These are phyloP conservation scores for Xylariaceae sp. DNA, from an alignment of 2,329 filamentous ascomycete species.

Conservation along the genomic window DNA sequence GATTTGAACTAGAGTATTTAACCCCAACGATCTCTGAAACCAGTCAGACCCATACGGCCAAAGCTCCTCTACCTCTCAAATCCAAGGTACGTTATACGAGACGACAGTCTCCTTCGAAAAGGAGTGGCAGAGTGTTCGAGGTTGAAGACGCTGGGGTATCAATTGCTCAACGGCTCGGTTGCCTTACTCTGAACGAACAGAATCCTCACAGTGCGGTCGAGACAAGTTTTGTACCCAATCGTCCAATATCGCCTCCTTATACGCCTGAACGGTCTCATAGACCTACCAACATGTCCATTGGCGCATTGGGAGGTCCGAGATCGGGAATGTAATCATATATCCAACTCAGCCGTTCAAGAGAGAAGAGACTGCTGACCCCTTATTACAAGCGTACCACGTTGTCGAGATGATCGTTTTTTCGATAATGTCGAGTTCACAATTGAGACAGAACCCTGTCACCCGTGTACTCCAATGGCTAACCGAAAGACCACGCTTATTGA, in stretches of 20 bases:
- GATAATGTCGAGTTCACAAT: slow-evolving; percentile 28
- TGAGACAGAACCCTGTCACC: slow-evolving; percentile 9
- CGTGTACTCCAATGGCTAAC: slow-evolving; percentile 19
- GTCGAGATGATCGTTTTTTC: slow-evolving; percentile 19
- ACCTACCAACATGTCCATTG: background rate
- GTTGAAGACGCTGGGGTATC: background rate
- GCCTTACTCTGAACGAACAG: background rate
- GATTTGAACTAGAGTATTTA: slow-evolving; percentile 21
- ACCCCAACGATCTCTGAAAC: slow-evolving; percentile 3
- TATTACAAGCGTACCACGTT: slow-evolving; percentile 9
- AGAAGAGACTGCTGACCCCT: too few species aligned
- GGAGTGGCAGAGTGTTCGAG: slow-evolving; percentile 22
- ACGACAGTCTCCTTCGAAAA: slow-evolving; percentile 15
- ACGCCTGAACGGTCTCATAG: background rate
- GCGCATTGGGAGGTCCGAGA: background rate
- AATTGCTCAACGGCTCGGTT: background rate
- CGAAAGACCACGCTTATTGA: slow-evolving; percentile 30
- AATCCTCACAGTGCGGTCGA: background rate
- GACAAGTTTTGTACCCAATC: background rate
- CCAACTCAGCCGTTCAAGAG: too few species aligned
- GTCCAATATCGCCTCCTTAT: background rate
- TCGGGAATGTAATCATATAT: background rate
- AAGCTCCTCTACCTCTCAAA: background rate
- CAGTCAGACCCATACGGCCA: background rate
- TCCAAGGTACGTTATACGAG: background rate